Evolutionary conservation across 179 eudicot species (phyloP).

Genomic region (Silene noctiflora): DNA sequence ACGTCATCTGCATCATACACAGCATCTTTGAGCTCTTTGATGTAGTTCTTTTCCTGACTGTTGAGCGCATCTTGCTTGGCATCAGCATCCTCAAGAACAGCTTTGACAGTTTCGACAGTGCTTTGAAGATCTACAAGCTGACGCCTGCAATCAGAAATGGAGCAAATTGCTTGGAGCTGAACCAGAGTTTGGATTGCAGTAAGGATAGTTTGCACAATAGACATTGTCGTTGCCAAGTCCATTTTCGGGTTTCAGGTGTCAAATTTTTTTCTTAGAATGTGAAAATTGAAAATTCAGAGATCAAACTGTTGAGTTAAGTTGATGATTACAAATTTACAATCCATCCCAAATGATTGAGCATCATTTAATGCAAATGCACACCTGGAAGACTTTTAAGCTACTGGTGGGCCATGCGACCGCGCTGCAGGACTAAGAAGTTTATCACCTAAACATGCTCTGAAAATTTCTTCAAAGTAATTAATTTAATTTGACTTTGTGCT

Average conservation of each 20-base stretch:
- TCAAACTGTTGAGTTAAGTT: too few relatives aligned
- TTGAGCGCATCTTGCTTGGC: constrained; percentile 4
- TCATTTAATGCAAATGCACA: too few relatives aligned
- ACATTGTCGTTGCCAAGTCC: neutral
- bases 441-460: too few relatives aligned
- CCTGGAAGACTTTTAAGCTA: too few relatives aligned
- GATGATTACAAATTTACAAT: too few relatives aligned
- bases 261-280: too few relatives aligned
- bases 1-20: constrained; percentile 24
- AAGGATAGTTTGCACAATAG: neutral
- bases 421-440: too few relatives aligned
- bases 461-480: too few relatives aligned
- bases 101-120: neutral
- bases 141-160: neutral
- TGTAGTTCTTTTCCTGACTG: constrained; percentile 1
- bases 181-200: neutral
- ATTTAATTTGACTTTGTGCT: too few relatives aligned
- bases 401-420: too few relatives aligned
- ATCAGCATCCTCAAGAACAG: constrained; percentile 15
- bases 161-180: neutral
- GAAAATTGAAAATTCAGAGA: too few relatives aligned
- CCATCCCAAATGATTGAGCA: too few relatives aligned
- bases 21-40: constrained; percentile 18
- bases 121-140: constrained; percentile 2
- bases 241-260: neutral